Conservation (phyloP, 257 asterid species). For the Solanum peruvianum region DNA sequence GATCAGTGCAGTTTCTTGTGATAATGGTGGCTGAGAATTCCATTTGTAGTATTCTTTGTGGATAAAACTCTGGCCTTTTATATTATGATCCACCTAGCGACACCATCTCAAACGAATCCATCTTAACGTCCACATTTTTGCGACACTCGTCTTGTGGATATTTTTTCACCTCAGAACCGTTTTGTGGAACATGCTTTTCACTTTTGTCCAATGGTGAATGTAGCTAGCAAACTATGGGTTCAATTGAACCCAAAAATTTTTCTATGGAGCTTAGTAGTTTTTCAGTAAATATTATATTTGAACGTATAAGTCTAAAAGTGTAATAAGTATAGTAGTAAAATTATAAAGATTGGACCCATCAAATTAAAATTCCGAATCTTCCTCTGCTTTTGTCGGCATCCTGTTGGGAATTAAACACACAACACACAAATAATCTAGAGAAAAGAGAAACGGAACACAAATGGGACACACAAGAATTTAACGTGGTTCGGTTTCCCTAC, state of each 20-base stretch:
- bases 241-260: not conserved
- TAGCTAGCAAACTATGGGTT: not conserved
- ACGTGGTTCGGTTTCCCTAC: too few relatives aligned
- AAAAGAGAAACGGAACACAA: too few relatives aligned
- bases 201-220: not conserved
- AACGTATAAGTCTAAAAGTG: not conserved
- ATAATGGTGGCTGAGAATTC: not conserved
- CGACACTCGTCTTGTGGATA: not conserved
- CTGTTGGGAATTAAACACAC: too few relatives aligned
- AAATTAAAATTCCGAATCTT: not conserved
- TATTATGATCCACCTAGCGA: not conserved
- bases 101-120: not conserved
- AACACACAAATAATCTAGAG: too few relatives aligned
- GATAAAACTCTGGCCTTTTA: not conserved
- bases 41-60: not conserved
- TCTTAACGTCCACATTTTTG: not conserved
- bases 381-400: not conserved
- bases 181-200: not conserved
- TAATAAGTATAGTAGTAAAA: not conserved
- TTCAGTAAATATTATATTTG: not conserved
- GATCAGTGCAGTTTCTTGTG: not conserved
- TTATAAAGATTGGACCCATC: not conserved
- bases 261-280: not conserved
- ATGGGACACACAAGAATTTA: too few relatives aligned
- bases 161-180: not conserved